Percentiles rank a stretch among this genome's conserved stretches.
These are phyloP conservation scores for Solanum etuberosum DNA, from an alignment of 257 asterid species.

Conservation along the genomic window DNA sequence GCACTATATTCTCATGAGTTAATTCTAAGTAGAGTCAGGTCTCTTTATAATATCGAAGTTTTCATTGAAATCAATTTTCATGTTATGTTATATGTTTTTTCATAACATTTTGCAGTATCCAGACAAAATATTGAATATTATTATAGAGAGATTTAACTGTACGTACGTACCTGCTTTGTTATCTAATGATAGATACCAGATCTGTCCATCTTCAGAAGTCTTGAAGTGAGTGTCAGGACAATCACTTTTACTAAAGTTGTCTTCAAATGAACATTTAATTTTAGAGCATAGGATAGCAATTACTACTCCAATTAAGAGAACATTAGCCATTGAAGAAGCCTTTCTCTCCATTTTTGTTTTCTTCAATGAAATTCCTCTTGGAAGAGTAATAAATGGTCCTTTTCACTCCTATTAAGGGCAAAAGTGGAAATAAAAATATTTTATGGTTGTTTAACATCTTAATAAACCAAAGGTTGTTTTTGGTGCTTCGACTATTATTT, in stretches of 20 bases:
- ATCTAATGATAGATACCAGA: conserved; percentile 72
- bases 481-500: not conserved
- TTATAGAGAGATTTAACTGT: not conserved
- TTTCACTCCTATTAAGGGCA: not conserved
- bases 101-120: not conserved
- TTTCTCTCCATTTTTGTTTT: conserved; percentile 27
- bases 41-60: not conserved
- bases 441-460: not conserved
- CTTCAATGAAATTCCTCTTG: not conserved
- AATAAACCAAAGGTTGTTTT: not conserved
- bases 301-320: conserved; percentile 21
- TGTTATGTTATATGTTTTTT: not conserved
- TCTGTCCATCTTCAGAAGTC: conserved; percentile 82
- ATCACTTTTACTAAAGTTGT: conserved; percentile 46
- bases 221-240: conserved; percentile 77
- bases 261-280: conserved; percentile 34
- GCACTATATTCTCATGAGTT: not conserved
- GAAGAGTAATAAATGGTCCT: not conserved
- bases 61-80: not conserved
- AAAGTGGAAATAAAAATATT: not conserved
- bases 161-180: conserved; percentile 44
- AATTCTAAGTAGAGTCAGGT: not conserved
- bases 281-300: conserved; percentile 10
- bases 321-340: conserved; percentile 13
- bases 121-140: not conserved